A percentile compares a stretch with the other conserved stretches of the same genome.
Evolutionary conservation across 2,329 filamentous ascomycete genomes (phyloP).

Genomic region (Fusarium falciforme): DNA sequence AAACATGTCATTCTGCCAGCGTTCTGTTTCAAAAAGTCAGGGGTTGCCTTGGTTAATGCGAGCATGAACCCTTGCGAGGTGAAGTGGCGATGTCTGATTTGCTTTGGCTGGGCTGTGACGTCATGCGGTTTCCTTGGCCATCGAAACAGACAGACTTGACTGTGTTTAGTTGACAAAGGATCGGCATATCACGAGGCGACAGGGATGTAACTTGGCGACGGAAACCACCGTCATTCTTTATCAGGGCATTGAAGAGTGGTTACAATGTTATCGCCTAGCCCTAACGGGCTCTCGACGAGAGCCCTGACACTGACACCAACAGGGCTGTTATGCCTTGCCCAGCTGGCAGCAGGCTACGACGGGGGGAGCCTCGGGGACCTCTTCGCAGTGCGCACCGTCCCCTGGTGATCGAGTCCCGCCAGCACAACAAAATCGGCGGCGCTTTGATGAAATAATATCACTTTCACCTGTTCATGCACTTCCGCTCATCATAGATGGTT

Average conservation of each 20-base stretch:
- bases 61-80: background rate
- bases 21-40: conserved; percentile 23
- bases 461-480: background rate
- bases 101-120: conserved; percentile 11
- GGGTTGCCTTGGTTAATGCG: conserved; percentile 23
- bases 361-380: background rate
- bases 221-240: background rate
- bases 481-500: background rate
- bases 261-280: background rate
- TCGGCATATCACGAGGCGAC: background rate
- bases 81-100: conserved; percentile 22
- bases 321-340: background rate
- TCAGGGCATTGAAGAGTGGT: background rate
- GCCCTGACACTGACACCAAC: background rate
- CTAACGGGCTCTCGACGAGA: background rate
- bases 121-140: conserved; percentile 11
- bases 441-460: no score
- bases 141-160: conserved; percentile 22
- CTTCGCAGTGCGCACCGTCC: background rate
- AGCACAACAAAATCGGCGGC: no score
- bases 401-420: no score
- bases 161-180: conserved; percentile 5
- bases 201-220: background rate
- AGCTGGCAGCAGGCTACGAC: background rate
- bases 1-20: conserved; percentile 8